Evolutionary conservation across 345 rosid genomes (phyloP), one percentile per base, ranked within the genome.

Genomic region (Ceriops tagal): DNA sequence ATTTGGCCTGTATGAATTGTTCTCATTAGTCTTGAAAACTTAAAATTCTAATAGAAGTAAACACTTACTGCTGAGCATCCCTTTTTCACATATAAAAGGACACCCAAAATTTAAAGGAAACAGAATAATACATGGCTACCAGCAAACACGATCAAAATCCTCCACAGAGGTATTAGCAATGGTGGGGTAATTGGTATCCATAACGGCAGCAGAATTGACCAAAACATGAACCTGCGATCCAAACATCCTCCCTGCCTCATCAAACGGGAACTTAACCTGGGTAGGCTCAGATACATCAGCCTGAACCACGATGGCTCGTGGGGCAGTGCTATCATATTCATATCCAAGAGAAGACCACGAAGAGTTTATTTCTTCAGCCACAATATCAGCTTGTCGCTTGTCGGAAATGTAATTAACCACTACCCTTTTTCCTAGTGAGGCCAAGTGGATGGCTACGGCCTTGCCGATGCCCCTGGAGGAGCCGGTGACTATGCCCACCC

Each of bases 401-500:
- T 56, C 64, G 51, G 83, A 80, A 47, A 71, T 34, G 72, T 74
- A 79, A 57, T 77, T 79, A 60, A 83, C 35, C 58, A 83, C 82
- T 30, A 79, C 30, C 39, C 61, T 72, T 1, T 83, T 76, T 27
- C 82, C 82, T 13, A 83, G 71, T 0, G 78, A 77, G 53, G 77
- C 79, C 24, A 83, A 67, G 61, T 79, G 83, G 70, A 71, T 61
- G 39, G 78, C 83, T 26, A 77, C 70, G 61, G 80, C 80, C 5
- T 62, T 64, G 18, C 86, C 83, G 0, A 77, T 79, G 56, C 81
- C 86, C 1, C 77, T 68, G 18, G 86, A 79, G 47, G 81, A 72
- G 57, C 80, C 86, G 3, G 83, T 79, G 22, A 83, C 80, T 1
- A 79, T 77, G 61, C 80, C 83, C 20, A 72, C 81, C n/a, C 78